Conservation (phyloP, 176 grass and related monocot species). For the Cenchrus fungigraminus region DNA sequence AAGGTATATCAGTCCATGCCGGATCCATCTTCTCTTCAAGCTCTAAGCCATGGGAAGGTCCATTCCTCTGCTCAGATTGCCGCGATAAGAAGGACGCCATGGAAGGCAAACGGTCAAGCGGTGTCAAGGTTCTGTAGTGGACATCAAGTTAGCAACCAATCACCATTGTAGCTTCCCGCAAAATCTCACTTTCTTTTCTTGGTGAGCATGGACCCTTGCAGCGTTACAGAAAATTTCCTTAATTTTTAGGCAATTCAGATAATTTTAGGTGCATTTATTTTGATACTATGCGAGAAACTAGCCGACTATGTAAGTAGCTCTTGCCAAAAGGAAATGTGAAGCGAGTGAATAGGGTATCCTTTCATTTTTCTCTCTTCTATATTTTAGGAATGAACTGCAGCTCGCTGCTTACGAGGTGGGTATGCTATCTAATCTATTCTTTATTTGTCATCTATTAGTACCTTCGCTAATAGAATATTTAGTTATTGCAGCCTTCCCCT, state of each 20-base stretch:
- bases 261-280: slow-evolving; percentile 46
- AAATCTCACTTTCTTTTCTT: slow-evolving; percentile 35
- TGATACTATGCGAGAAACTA: slow-evolving; percentile 39
- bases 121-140: slow-evolving; percentile 77
- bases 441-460: slow-evolving; percentile 43
- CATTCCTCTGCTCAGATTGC: slow-evolving; percentile 88
- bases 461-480: slow-evolving; percentile 24
- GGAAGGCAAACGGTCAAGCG: slow-evolving; percentile 93
- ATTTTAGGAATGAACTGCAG: slow-evolving; percentile 36
- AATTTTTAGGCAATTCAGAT: slow-evolving; percentile 28
- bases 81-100: slow-evolving; percentile 95
- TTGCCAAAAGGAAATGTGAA: slow-evolving; percentile 51
- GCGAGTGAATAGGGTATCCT: slow-evolving; percentile 53
- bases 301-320: slow-evolving; percentile 53
- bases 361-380: not conserved
- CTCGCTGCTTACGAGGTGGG: slow-evolving; percentile 39
- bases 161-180: slow-evolving; percentile 41
- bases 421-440: slow-evolving; percentile 37
- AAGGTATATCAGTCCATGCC: slow-evolving; percentile 84
- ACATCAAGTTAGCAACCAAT: slow-evolving; percentile 15
- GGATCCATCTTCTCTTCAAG: slow-evolving; percentile 83
- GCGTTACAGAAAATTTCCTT: slow-evolving; percentile 35
- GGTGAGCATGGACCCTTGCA: slow-evolving; percentile 12
- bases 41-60: slow-evolving; percentile 89
- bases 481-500: not conserved